Conservation (phyloP, 2,329 filamentous ascomycete genomes). For the Xylaria arbuscula region DNA sequence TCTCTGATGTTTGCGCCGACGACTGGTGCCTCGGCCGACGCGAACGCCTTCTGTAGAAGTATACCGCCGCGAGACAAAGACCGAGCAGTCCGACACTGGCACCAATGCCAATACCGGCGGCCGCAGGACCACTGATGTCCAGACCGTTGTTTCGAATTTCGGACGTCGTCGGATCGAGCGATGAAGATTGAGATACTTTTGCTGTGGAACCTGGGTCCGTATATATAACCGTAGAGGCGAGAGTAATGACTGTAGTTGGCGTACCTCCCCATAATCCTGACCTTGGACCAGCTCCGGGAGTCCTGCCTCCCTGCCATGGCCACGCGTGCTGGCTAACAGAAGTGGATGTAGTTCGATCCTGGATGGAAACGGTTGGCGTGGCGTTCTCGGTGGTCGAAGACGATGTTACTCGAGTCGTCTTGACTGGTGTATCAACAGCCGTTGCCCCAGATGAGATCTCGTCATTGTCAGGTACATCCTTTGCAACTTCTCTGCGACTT, state of each 20-base stretch:
- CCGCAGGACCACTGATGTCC: slow-evolving; percentile 23
- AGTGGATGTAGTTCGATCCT: neutral
- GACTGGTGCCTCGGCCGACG: neutral
- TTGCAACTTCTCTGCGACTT: neutral
- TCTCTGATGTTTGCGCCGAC: neutral
- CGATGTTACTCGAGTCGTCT: neutral
- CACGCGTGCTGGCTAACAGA: slow-evolving; percentile 1
- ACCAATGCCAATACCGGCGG: slow-evolving; percentile 26
- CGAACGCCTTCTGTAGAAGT: slow-evolving; percentile 12
- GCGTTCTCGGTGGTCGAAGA: neutral
- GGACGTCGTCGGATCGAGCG: slow-evolving; percentile 1
- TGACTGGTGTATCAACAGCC: neutral
- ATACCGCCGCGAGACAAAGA: slow-evolving; percentile 15
- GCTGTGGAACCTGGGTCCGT: slow-evolving; percentile 5
- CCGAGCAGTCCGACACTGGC: slow-evolving; percentile 23
- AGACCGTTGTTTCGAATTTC: neutral
- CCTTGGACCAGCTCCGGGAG: neutral
- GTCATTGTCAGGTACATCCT: neutral
- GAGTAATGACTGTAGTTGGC: slow-evolving; percentile 18
- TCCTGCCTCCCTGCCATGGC: slow-evolving; percentile 15
- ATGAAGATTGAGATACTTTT: neutral
- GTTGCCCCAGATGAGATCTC: neutral
- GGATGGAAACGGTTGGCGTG: neutral
- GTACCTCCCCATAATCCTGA: slow-evolving; percentile 12
- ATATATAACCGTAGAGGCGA: slow-evolving; percentile 23